These are phyloP conservation scores for Arthrobotrys iridis DNA, from an alignment of 2,329 filamentous ascomycete species.

Conservation along the genomic window DNA sequence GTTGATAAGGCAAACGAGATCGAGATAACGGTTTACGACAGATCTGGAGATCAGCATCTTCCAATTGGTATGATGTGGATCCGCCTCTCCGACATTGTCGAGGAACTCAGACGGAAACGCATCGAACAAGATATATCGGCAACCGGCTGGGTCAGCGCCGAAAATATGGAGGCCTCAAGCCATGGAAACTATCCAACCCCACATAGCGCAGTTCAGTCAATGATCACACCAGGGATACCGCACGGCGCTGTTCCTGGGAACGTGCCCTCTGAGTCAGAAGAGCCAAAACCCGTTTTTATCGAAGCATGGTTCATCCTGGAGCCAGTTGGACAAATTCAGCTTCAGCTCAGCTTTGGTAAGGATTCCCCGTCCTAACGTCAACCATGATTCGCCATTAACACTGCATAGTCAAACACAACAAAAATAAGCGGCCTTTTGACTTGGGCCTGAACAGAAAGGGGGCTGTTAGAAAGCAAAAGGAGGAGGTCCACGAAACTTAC, in stretches of 20 bases:
- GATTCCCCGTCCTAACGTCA: background rate
- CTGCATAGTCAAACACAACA: conserved; percentile 78
- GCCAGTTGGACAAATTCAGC: conserved; percentile 88
- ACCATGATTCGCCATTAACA: conserved; percentile 55
- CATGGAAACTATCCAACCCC: conserved; percentile 11
- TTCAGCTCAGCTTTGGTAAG: conserved; percentile 84
- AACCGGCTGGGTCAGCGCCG: conserved; percentile 95
- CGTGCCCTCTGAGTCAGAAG: conserved; percentile 16
- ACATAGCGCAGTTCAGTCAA: conserved; percentile 64
- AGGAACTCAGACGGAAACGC: conserved; percentile 96
- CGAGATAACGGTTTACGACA: conserved; percentile 97
- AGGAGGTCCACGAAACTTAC: conserved; percentile 98
- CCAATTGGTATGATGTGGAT: conserved; percentile 97
- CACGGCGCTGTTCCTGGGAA: conserved; percentile 63
- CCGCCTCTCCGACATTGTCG: conserved; percentile 93
- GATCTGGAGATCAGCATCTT: conserved; percentile 85
- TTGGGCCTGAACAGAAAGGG: conserved; percentile 92
- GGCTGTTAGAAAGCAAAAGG: conserved; percentile 95
- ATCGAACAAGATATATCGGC: conserved; percentile 95
- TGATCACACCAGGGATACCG: conserved; percentile 62
- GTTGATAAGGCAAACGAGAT: conserved; percentile 99
- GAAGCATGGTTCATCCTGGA: conserved; percentile 98
- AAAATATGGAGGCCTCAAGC: conserved; percentile 76
- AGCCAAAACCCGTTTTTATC: conserved; percentile 62
- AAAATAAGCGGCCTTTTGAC: conserved; percentile 83